These are phyloP conservation scores for Penicillium polonicum DNA, from an alignment of 2,329 filamentous ascomycete species.

Conservation along the genomic window DNA sequence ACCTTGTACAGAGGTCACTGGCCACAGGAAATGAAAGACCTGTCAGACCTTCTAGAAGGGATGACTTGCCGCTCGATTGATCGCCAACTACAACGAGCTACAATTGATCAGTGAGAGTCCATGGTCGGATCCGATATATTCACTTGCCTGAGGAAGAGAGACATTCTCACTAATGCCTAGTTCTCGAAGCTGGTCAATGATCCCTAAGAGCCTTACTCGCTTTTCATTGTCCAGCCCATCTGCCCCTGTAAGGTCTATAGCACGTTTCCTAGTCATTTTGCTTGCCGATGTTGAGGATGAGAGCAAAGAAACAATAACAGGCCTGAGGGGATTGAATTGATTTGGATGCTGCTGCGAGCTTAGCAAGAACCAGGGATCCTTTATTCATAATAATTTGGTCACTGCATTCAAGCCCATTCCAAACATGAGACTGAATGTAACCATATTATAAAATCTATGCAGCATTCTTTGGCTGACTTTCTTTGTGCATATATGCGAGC, in stretches of 20 bases:
- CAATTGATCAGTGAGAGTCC: neutral
- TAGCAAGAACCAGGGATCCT: too few relatives aligned
- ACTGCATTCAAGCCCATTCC: too few relatives aligned
- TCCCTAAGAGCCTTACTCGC: neutral
- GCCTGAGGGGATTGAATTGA: too few relatives aligned
- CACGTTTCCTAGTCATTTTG: neutral
- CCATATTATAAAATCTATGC: too few relatives aligned
- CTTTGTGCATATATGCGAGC: too few relatives aligned
- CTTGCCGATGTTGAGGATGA: too few relatives aligned
- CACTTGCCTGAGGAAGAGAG: conserved; percentile 32
- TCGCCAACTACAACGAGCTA: conserved; percentile 37
- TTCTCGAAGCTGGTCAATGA: conserved; percentile 30
- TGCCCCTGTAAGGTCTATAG: neutral
- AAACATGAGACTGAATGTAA: too few relatives aligned
- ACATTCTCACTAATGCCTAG: conserved; percentile 30
- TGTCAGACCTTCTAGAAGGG: conserved; percentile 33
- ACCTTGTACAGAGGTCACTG: conserved; percentile 33
- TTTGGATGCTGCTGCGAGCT: too few relatives aligned
- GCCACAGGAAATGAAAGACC: conserved; percentile 31
- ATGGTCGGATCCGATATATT: neutral
- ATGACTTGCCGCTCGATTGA: conserved; percentile 37
- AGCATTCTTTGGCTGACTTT: too few relatives aligned
- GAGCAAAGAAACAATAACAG: too few relatives aligned
- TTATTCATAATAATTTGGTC: too few relatives aligned
- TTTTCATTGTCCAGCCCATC: neutral